Evolutionary conservation across 1,139 yeast species (phyloP).

Genomic region (Kurtzmaniella quercitrusa): DNA sequence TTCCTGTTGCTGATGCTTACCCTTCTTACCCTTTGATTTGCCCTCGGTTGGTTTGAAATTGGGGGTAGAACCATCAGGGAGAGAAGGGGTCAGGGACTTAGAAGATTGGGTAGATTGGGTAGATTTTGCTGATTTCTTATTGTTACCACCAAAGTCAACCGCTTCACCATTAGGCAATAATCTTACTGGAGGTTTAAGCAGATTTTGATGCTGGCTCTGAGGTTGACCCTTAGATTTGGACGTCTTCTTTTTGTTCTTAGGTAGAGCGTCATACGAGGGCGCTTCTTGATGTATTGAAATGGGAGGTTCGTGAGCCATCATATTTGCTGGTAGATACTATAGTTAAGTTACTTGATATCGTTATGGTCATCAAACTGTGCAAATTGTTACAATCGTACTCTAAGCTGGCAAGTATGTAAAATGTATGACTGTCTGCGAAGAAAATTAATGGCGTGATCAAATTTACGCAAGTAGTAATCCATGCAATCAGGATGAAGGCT

Average conservation of each 20-base stretch:
- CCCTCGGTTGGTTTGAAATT: constrained; percentile 19
- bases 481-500: neutral
- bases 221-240: constrained; percentile 10
- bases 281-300: constrained; percentile 19
- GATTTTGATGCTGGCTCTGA: constrained; percentile 4
- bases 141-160: constrained; percentile 35
- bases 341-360: neutral
- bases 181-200: constrained; percentile 14
- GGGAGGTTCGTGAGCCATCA: constrained; percentile 43
- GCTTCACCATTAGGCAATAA: constrained; percentile 40
- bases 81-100: constrained; percentile 5
- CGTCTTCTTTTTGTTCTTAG: neutral
- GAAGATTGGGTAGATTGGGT: constrained; percentile 1
- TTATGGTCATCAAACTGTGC: neutral
- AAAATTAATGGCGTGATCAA: neutral
- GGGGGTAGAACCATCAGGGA: constrained; percentile 14
- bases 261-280: constrained; percentile 2
- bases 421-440: constrained; percentile 1
- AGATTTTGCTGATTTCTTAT: constrained; percentile 14
- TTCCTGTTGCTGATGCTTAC: constrained; percentile 10
- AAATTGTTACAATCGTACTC: neutral
- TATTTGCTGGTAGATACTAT: constrained; percentile 10
- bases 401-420: neutral
- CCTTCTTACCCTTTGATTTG: constrained; percentile 7
- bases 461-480: neutral